Base-by-base conservation (phyloP, 2,329 filamentous ascomycete species). In the Diplodia sapinea region DNA sequence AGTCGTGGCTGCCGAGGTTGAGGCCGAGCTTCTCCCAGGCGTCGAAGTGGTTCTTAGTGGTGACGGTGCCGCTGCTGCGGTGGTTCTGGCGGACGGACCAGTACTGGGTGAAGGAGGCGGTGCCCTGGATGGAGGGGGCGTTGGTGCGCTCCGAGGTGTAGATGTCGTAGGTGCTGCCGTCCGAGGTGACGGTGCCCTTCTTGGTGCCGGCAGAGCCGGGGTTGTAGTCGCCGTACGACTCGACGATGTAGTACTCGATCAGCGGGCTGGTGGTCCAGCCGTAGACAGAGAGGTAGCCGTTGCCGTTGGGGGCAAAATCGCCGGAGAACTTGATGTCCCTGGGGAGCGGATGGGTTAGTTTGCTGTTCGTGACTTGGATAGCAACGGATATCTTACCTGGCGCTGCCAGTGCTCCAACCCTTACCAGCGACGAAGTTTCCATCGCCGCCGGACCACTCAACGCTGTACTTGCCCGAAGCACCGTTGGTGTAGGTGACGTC, bases 221-320 rank as follows among this genome's bases (percentile, higher is more conserved):
- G 54, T 83, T 79, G 72, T 85, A 82, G 51, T 79, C 80, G 69
- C 82, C 84, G 73, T 82, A 84, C 13, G 79, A 75, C 69, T 88
- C 86, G 70, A 87, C 79, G 68, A 88, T 83, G 77, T 87, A 87
- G 78, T 87, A 87, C 71, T 87, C 86, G 73, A 87, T 79, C n/a
- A 86, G 76, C 0, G 84, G 84, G 73, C 80, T 81, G 20, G 74
- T 78, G 1, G 83, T 85, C 85, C 86, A 88, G 55, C 86, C 86
- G 72, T 88, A 88, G n/a, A 88, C 75, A 15, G 85, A 76, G 17
- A 88, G 80, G 73, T 87, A 87, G 26, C 73, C 73, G 78, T 86
- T 85, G 69, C 83, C 83, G 67, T 78, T 79, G 65, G 82, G 79
- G 67, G 73, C 78, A 79, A 81, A 86, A 47, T 75, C 78, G 50